Conservation (phyloP, 2,329 filamentous ascomycete genomes). For the Penicillium sp. region DNA sequence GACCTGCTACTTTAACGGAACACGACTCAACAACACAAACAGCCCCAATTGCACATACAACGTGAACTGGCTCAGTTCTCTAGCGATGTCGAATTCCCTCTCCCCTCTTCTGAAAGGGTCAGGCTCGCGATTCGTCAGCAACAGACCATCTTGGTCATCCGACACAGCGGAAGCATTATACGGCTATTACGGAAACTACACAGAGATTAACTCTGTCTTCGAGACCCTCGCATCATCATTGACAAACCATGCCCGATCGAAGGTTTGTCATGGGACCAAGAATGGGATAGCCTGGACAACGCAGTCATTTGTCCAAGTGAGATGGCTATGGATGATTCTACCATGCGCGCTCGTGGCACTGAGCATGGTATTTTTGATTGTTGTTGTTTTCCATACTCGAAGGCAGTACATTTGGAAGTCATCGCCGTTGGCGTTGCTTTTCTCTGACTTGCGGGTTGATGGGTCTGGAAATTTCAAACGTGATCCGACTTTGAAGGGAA, state of each 20-base stretch:
- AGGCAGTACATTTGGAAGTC: slow-evolving; percentile 31
- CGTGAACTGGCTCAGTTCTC: slow-evolving; percentile 20
- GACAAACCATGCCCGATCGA: slow-evolving; percentile 21
- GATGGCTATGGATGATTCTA: slow-evolving; percentile 27
- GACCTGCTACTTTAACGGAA: slow-evolving; percentile 24
- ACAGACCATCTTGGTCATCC: slow-evolving; percentile 22
- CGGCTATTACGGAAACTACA: slow-evolving; percentile 21
- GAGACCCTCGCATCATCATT: slow-evolving; percentile 18
- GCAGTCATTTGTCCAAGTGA: slow-evolving; percentile 24
- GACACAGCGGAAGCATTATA: slow-evolving; percentile 24
- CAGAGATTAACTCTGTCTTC: slow-evolving; percentile 20
- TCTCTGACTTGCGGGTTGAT: slow-evolving; percentile 22
- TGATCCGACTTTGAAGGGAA: slow-evolving; percentile 21
- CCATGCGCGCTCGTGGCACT: slow-evolving; percentile 36
- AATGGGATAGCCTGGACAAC: slow-evolving; percentile 21
- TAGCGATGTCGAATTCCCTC: slow-evolving; percentile 24
- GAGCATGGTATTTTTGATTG: slow-evolving; percentile 51
- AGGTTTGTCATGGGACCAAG: slow-evolving; percentile 16
- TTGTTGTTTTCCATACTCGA: slow-evolving; percentile 38
- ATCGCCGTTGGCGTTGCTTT: slow-evolving; percentile 24
- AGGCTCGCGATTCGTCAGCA: slow-evolving; percentile 19
- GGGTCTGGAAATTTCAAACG: slow-evolving; percentile 7
- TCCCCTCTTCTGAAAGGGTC: slow-evolving; percentile 17
- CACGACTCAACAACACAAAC: slow-evolving; percentile 2
- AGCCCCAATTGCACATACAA: slow-evolving; percentile 19